Base-by-base conservation (phyloP, 2,329 filamentous ascomycete species). In the Stachybotrys elegans region DNA sequence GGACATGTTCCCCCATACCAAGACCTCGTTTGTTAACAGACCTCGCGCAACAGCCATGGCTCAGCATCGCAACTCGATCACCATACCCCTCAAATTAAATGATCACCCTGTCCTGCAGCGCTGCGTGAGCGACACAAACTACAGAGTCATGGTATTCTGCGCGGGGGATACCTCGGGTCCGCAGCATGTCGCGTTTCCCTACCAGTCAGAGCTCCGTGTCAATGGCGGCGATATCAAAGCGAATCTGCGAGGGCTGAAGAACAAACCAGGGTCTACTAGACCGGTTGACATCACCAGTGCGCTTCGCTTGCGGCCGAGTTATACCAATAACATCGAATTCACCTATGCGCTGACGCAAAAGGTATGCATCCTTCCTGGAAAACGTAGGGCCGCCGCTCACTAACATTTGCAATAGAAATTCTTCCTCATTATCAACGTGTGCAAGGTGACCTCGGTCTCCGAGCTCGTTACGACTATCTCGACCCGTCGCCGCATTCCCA, bases 191-290 rank as follows among this genome's bases (percentile, higher is more conserved):
- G 72, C 88, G 1, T 98, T 98, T 52, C 93, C 93, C 2, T 83
- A 92, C 55, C 90, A 96, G 66, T 86, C 93, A 23, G 93, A 98
- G 61, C 76, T 98, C 45, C 92, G 90, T 60, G 81, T 95, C 44
- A 98, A 98, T 55, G 78, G 82, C 9, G 86, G 86, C 25, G 89
- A 96, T 45, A 78, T 96, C 53, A 93, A 92, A 64, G 85, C 86
- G n/a, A 98, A 97, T 61, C 76, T 95, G 53, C 86, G 93, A 53
- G 93, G 93, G 5, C 68, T 98, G 49, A 98, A 98, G 68, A 96
- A 95, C 63, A 95, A 93, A 63, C 88, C 92, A 6, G 93, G 93
- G 19, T 94, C 93, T 36, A 98, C 93, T 32, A 83, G 89, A 57
- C 93, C 93, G 7, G 90, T 88, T 38, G 93, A 98, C 66, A 86